These are phyloP conservation scores for Backusella luteola DNA, from an alignment of 192 early-diverging fungal genomes.

Conservation along the genomic window DNA sequence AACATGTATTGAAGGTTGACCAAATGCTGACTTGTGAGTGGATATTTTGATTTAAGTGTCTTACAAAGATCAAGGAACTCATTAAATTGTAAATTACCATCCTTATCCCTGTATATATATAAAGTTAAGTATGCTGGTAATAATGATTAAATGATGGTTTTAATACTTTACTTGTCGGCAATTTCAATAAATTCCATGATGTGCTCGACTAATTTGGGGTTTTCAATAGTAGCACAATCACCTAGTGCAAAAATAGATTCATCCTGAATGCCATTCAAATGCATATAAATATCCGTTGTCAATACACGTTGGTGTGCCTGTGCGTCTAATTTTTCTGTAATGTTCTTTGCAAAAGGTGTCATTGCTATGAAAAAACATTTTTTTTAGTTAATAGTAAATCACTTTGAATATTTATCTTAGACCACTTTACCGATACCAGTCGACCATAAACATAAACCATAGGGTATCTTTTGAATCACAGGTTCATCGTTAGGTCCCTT, in stretches of 20 bases:
- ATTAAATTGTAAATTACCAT: conserved; percentile 43
- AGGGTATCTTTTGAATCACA: conserved; percentile 33
- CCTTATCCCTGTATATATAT: conserved; percentile 36
- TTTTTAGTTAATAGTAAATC: too few relatives aligned
- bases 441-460: conserved; percentile 56
- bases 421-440: conserved; percentile 47
- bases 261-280: conserved; percentile 53
- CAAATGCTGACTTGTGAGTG: conserved; percentile 55
- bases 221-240: conserved; percentile 72
- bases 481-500: conserved; percentile 25
- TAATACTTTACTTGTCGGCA: conserved; percentile 37
- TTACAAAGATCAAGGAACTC: conserved; percentile 48
- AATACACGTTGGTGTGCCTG: conserved; percentile 64
- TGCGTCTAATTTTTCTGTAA: conserved; percentile 44
- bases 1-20: conserved; percentile 44
- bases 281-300: conserved; percentile 53
- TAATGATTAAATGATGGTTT: too few relatives aligned
- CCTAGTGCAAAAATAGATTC: conserved; percentile 64
- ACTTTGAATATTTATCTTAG: too few relatives aligned
- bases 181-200: conserved; percentile 47
- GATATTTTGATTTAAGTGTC: conserved; percentile 43
- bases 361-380: conserved; percentile 31
- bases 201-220: conserved; percentile 52
- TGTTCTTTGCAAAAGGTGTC: conserved; percentile 50
- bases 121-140: not conserved